phyloP scores from a whole-genome alignment of 441 rosid species.

The Pelargonium cotyledonis region DNA sequence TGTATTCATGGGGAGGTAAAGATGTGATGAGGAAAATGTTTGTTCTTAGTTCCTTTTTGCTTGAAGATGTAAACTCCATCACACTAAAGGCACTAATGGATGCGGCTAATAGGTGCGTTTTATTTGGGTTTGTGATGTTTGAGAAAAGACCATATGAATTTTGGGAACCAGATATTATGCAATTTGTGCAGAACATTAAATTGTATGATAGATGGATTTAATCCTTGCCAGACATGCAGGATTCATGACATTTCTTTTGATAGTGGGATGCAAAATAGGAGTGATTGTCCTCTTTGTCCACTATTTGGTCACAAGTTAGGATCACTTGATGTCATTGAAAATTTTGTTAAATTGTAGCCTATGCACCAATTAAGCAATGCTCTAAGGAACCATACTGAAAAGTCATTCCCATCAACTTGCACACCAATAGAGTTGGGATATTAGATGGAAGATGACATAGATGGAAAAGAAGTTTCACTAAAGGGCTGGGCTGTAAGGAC shows the following conservation, averaged over 20 bases:
- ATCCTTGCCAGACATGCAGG: slow-evolving; percentile 54
- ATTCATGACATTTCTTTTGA: too few species aligned
- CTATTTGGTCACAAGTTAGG: too few species aligned
- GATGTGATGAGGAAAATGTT: slow-evolving; percentile 62
- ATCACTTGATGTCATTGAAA: too few species aligned
- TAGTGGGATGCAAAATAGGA: too few species aligned
- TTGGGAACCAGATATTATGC: slow-evolving; percentile 60
- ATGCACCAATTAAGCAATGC: too few species aligned
- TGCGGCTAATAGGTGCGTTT: slow-evolving; percentile 74
- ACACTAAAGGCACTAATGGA: slow-evolving; percentile 51
- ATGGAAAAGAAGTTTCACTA: slow-evolving; percentile 75
- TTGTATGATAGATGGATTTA: slow-evolving; percentile 55
- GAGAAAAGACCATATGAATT: slow-evolving; percentile 51
- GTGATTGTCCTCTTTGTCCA: too few species aligned
- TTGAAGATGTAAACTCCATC: slow-evolving; percentile 35
- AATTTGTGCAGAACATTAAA: slow-evolving; percentile 41
- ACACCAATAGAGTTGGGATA: slow-evolving; percentile 92
- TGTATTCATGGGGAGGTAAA: slow-evolving; percentile 70
- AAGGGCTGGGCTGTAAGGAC: slow-evolving; percentile 45
- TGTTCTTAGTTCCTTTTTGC: slow-evolving; percentile 56
- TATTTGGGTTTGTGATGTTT: slow-evolving; percentile 61
- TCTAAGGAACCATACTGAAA: slow-evolving; percentile 85
- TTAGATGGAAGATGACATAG: slow-evolving; percentile 99
- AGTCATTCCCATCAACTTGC: slow-evolving; percentile 83
- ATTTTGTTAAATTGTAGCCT: too few species aligned